Base-by-base conservation (phyloP, 139 green algal genomes). In the Trebouxia sp. region DNA sequence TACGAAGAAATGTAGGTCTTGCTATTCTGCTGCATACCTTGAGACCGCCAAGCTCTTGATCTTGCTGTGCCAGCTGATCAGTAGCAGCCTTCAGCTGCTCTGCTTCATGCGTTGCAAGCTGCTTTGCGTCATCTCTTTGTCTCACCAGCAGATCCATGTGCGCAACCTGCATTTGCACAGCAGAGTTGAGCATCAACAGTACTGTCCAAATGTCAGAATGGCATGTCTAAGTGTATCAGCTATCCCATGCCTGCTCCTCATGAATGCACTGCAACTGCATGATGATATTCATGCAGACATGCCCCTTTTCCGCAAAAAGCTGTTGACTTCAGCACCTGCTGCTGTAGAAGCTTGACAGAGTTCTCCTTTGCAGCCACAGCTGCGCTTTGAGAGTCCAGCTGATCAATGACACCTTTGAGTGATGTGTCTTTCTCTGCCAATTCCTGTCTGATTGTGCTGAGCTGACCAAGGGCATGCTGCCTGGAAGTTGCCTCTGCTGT, bases 141-240 rank as follows among this genome's bases (percentile, higher is more conserved):
- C 32, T 17, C 15, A 43, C 62, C 37, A 41, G 82, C n/a, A 28
- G 26, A 32, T 70, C 30, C 37, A 80, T 80, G 11, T 48, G 55
- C 26, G 70, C 47, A 35, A 62, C 32, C 45, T 48, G 41, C 38
- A 55, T 38, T 47, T 41, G 39, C 26, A 37, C 26, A 79, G 24
- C 72, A 37, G 7, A n/a, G 35, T 32, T 14, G 17, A n/a, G n/a
- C n/a, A n/a, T n/a, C n/a, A n/a, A n/a, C n/a, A n/a, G n/a, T n/a
- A n/a, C n/a, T n/a, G n/a, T n/a, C n/a, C n/a, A n/a, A n/a, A n/a
- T n/a, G n/a, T n/a, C n/a, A n/a, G n/a, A n/a, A n/a, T n/a, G n/a
- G n/a, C n/a, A n/a, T n/a, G n/a, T n/a, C n/a, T n/a, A n/a, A n/a
- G n/a, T n/a, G n/a, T n/a, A n/a, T n/a, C n/a, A n/a, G n/a, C n/a